These are phyloP conservation scores for Lathyrus aphaca DNA, from an alignment of 306 rosid species.

Conservation along the genomic window DNA sequence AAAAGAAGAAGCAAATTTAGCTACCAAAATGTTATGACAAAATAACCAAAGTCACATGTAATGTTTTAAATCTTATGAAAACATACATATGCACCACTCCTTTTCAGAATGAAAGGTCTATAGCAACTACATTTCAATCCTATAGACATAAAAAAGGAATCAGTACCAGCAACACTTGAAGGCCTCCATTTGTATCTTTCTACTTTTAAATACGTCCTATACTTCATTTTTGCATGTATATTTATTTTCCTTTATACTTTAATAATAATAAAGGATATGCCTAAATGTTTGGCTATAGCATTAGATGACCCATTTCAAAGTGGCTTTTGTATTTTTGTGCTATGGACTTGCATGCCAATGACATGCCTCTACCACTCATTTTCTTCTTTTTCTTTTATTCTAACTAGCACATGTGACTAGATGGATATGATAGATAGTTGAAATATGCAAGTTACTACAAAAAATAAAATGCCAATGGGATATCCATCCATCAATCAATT, in stretches of 20 bases:
- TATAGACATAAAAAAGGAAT: constrained; percentile 32
- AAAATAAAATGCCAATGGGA: constrained; percentile 35
- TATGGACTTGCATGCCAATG: constrained; percentile 30
- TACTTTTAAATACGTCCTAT: not conserved
- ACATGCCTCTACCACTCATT: constrained; percentile 40
- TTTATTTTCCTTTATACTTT: constrained; percentile 6
- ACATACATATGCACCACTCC: constrained; percentile 32
- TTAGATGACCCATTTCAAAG: constrained; percentile 17
- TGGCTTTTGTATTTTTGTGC: constrained; percentile 36
- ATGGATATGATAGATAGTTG: constrained; percentile 32
- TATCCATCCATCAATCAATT: constrained; percentile 51
- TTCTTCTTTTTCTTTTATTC: constrained; percentile 41
- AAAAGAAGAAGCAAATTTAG: not conserved
- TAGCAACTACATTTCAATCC: constrained; percentile 19
- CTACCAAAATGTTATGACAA: constrained; percentile 17
- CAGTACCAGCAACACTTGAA: constrained; percentile 23
- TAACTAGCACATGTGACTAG: constrained; percentile 33
- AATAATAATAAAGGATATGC: not conserved
- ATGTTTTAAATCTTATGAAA: constrained; percentile 6
- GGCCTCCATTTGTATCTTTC: constrained; percentile 30
- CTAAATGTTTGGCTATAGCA: constrained; percentile 37
- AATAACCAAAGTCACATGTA: constrained; percentile 33
- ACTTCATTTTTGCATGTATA: constrained; percentile 11
- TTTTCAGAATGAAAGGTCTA: constrained; percentile 29
- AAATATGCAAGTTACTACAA: constrained; percentile 39